These are phyloP conservation scores for Dendrobium huoshanense DNA, from an alignment of 106 monocot species.

Conservation along the genomic window DNA sequence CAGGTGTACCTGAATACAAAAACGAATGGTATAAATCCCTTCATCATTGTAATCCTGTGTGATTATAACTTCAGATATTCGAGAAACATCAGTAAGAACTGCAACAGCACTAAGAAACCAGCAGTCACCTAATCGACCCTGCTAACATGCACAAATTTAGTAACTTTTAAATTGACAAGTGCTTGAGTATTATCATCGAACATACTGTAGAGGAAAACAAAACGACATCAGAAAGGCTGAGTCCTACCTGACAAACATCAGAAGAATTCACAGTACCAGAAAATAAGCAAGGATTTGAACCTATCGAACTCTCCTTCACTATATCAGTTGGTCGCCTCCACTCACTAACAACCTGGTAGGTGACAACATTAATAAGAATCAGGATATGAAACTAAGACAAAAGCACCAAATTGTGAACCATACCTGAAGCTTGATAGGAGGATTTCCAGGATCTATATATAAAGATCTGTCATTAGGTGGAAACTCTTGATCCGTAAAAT, in stretches of 20 bases:
- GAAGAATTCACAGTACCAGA: conserved; percentile 91
- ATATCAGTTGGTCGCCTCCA: conserved; percentile 94
- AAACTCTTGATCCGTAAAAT: conserved; percentile 95
- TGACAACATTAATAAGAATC: not conserved
- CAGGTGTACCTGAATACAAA: conserved; percentile 80
- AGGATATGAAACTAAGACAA: not conserved
- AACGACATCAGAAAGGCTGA: conserved; percentile 5
- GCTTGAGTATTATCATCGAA: not conserved
- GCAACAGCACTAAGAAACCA: conserved; percentile 99
- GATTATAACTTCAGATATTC: conserved; percentile 95
- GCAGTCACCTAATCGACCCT: conserved; percentile 96
- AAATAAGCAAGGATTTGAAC: conserved; percentile 77
- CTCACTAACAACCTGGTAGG: conserved; percentile 81
- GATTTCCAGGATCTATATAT: conserved; percentile 85
- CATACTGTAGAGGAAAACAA: not conserved
- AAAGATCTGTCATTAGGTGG: conserved; percentile 89
- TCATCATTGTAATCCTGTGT: conserved; percentile 91
- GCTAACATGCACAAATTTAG: conserved; percentile 12
- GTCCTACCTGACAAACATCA: conserved; percentile 93
- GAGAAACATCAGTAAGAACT: conserved; percentile 85
- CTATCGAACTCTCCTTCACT: conserved; percentile 48
- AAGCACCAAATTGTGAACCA: not conserved
- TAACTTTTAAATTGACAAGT: conserved; percentile 1
- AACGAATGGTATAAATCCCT: conserved; percentile 95
- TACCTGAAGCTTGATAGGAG: conserved; percentile 79